Conservation (phyloP, 352 stramenopile genomes). For the Phytophthora syringae region DNA sequence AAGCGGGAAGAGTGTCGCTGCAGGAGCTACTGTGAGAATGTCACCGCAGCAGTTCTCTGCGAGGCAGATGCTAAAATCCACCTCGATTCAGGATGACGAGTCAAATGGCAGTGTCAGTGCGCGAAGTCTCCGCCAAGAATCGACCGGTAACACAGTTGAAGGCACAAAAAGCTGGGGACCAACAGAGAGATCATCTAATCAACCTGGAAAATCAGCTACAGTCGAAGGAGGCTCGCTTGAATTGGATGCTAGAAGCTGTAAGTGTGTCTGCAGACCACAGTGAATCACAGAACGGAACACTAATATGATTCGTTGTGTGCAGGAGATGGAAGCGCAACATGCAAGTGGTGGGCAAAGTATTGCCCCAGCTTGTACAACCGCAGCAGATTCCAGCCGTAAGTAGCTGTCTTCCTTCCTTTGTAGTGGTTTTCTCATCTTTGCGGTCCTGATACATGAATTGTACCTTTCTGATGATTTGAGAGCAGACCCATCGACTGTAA, state of each 20-base stretch:
- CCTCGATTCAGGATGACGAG: conserved; percentile 4
- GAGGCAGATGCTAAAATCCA: conserved; percentile 31
- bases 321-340: conserved; percentile 84
- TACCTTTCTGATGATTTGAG: background rate
- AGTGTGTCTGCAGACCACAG: background rate
- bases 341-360: conserved; percentile 11
- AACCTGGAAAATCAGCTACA: conserved; percentile 58
- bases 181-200: conserved; percentile 41
- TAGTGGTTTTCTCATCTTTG: no score
- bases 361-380: background rate
- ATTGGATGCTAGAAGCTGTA: conserved; percentile 80
- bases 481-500: conserved; percentile 31
- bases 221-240: conserved; percentile 63
- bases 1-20: conserved; percentile 4
- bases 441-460: no score
- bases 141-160: background rate
- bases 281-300: background rate
- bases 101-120: conserved; percentile 2
- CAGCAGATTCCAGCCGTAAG: conserved; percentile 17
- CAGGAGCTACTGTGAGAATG: conserved; percentile 12
- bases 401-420: no score
- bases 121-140: conserved; percentile 11
- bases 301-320: conserved; percentile 7
- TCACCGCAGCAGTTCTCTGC: conserved; percentile 35
- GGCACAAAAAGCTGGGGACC: conserved; percentile 6